These are phyloP conservation scores for Coffea eugenioides DNA, from an alignment of 257 asterid genomes.

Conservation along the genomic window DNA sequence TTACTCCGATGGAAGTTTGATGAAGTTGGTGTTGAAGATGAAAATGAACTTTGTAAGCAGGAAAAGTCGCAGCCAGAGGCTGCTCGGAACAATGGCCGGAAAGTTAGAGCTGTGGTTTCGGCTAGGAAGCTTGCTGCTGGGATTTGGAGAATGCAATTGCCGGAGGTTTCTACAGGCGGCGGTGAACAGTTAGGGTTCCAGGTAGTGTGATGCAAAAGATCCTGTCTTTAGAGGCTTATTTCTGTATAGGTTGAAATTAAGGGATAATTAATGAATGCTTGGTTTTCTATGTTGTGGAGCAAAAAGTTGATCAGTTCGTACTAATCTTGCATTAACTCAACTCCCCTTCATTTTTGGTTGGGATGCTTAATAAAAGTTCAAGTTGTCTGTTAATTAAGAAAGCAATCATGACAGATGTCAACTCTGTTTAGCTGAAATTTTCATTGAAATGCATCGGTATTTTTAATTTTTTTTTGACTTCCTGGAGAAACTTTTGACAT, in stretches of 20 bases:
- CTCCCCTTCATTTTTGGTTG: background rate
- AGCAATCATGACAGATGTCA: background rate
- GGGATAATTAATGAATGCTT: background rate
- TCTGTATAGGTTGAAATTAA: background rate
- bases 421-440: background rate
- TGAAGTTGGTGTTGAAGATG: constrained; percentile 26
- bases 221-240: constrained; percentile 4
- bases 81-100: constrained; percentile 33
- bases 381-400: constrained; percentile 7
- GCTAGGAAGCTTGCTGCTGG: constrained; percentile 59
- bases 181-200: constrained; percentile 41
- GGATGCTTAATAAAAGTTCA: background rate
- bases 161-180: constrained; percentile 31
- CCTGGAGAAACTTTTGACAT: background rate
- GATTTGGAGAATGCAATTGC: constrained; percentile 62
- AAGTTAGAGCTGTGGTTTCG: constrained; percentile 29
- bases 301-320: background rate
- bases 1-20: constrained; percentile 57
- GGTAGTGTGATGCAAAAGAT: constrained; percentile 31
- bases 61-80: constrained; percentile 27
- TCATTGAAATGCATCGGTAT: constrained; percentile 2
- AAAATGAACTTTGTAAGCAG: constrained; percentile 17
- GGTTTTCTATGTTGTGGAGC: background rate
- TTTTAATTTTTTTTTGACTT: background rate
- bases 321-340: background rate